Percentiles rank a stretch among this genome's conserved stretches.
These are phyloP conservation scores for Arxiozyma telluris DNA, from an alignment of 1,139 yeast species.

Conservation along the genomic window DNA sequence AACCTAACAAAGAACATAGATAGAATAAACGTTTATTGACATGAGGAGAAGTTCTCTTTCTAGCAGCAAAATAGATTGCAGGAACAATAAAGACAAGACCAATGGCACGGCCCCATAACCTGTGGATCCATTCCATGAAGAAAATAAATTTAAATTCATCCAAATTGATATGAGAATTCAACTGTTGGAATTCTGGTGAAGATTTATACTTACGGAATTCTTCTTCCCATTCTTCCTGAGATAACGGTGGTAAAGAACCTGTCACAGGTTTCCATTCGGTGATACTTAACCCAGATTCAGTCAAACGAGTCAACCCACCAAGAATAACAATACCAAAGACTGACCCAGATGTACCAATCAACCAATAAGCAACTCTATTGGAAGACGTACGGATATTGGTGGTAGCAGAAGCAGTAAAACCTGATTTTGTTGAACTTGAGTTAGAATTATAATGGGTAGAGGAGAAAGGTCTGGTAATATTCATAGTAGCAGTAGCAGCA, in stretches of 20 bases:
- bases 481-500: neutral
- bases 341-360: constrained; percentile 79
- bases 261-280: constrained; percentile 99
- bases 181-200: constrained; percentile 84
- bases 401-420: neutral
- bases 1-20: constrained; percentile 68
- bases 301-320: constrained; percentile 90
- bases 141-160: constrained; percentile 94
- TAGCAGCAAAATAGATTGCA: constrained; percentile 67
- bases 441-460: neutral
- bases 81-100: constrained; percentile 80
- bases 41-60: constrained; percentile 57
- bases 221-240: constrained; percentile 68
- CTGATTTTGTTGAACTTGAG: neutral
- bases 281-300: constrained; percentile 91
- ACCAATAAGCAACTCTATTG: constrained; percentile 68
- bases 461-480: neutral
- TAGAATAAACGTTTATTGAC: constrained; percentile 63
- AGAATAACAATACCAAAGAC: constrained; percentile 94
- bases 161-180: constrained; percentile 81
- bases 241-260: constrained; percentile 83
- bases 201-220: constrained; percentile 75
- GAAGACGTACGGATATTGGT: constrained; percentile 5
- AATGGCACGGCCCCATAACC: constrained; percentile 84
- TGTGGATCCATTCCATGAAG: constrained; percentile 96